Conservation (phyloP, 192 early-diverging fungal species). For the Coemansia sp. region DNA sequence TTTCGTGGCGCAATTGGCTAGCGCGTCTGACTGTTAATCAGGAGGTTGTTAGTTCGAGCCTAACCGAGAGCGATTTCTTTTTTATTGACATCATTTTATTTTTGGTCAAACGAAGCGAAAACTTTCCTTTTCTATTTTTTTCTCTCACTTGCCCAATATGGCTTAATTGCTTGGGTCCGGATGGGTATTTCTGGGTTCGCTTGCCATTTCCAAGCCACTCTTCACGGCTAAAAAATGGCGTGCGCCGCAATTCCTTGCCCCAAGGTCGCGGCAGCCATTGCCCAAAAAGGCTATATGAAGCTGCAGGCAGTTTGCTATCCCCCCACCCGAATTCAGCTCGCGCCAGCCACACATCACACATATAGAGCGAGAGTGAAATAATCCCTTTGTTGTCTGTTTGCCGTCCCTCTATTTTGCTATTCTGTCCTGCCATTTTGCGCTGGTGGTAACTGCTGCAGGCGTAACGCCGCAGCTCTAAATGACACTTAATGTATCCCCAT, state of each 20-base stretch:
- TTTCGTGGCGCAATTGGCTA: constrained; percentile 42
- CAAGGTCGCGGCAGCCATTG: constrained; percentile 1
- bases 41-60: constrained; percentile 45
- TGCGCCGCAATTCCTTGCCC: not conserved
- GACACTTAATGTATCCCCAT: not conserved
- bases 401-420: not conserved
- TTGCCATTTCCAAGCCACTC: not conserved
- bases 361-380: not conserved
- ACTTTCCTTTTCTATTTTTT: not conserved
- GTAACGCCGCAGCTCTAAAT: constrained; percentile 6
- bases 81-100: not conserved
- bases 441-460: not conserved
- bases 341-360: not conserved
- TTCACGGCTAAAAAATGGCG: not conserved
- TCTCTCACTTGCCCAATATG: not conserved
- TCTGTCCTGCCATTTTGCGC: not conserved
- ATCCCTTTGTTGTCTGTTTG: not conserved
- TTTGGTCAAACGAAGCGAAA: not conserved
- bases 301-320: not conserved
- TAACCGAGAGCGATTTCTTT: constrained; percentile 21
- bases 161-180: not conserved
- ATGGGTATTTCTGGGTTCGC: not conserved
- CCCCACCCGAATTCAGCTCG: not conserved
- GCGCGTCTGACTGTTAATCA: constrained; percentile 51
- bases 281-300: constrained; percentile 31